phyloP scores from a whole-genome alignment of 768 basidiomycete species.

The Mycena haematopus region DNA sequence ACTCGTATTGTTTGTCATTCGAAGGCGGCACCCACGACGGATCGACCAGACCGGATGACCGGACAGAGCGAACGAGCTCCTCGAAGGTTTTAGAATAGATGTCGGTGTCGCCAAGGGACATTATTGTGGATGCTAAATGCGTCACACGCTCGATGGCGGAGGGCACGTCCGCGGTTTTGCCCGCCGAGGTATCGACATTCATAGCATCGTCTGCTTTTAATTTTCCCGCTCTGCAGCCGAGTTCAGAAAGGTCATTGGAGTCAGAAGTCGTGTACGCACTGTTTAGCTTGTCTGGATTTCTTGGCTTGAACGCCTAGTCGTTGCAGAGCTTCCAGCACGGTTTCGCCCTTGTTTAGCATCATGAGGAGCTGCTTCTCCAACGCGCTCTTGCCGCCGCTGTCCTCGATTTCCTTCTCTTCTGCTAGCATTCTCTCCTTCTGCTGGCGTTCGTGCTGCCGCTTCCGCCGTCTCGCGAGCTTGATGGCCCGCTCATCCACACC shows the following conservation, averaged over 20 bases:
- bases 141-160: constrained; percentile 81
- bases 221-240: constrained; percentile 35
- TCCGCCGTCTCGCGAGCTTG: constrained; percentile 76
- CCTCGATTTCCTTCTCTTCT: constrained; percentile 76
- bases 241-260: constrained; percentile 2
- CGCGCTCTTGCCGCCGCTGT: constrained; percentile 68
- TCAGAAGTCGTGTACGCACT: constrained; percentile 36
- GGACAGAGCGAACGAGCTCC: constrained; percentile 78
- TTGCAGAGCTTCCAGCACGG: constrained; percentile 87
- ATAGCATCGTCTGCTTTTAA: constrained; percentile 46
- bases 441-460: constrained; percentile 75
- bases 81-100: constrained; percentile 89
- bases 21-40: constrained; percentile 77
- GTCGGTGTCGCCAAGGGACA: constrained; percentile 86
- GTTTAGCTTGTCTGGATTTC: constrained; percentile 48
- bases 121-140: constrained; percentile 84
- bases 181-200: constrained; percentile 54
- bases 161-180: constrained; percentile 40
- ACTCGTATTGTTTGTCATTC: constrained; percentile 79
- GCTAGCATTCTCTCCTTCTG: constrained; percentile 72
- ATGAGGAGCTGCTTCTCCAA: constrained; percentile 72
- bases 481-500: constrained; percentile 85
- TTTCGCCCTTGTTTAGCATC: constrained; percentile 88
- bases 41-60: constrained; percentile 73
- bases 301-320: constrained; percentile 78